Conservation (phyloP, 208 protist genomes). For the Trypanosoma theileri region DNA sequence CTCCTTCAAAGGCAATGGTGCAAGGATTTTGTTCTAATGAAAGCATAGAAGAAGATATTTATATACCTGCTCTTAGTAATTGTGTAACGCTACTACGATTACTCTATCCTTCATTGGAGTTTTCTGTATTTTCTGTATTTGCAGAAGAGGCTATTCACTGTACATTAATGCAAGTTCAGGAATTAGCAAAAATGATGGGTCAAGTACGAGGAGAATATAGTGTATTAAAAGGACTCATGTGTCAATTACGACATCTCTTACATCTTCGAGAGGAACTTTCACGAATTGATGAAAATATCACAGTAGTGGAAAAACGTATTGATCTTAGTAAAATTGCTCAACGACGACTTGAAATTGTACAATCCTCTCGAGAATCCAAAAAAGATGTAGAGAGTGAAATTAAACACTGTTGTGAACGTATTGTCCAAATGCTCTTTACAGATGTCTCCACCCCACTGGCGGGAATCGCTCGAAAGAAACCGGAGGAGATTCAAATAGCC, state of each 20-base stretch:
- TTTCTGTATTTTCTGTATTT: slow-evolving; percentile 85
- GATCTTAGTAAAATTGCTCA: slow-evolving; percentile 60
- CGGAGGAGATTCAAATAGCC: slow-evolving; percentile 27
- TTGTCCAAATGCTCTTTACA: slow-evolving; percentile 56
- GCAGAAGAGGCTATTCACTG: slow-evolving; percentile 83
- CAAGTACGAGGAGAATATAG: slow-evolving; percentile 14
- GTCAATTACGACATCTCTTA: slow-evolving; percentile 73
- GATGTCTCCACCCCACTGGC: slow-evolving; percentile 51
- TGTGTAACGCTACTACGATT: slow-evolving; percentile 63
- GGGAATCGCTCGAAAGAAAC: slow-evolving; percentile 47
- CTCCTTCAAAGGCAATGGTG: slow-evolving; percentile 40
- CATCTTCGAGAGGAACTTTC: slow-evolving; percentile 73
- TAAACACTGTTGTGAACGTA: slow-evolving; percentile 48
- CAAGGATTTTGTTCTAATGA: slow-evolving; percentile 32
- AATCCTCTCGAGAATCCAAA: slow-evolving; percentile 83
- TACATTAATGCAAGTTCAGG: slow-evolving; percentile 52
- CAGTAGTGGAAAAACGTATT: slow-evolving; percentile 74
- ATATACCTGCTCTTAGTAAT: slow-evolving; percentile 51
- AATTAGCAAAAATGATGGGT: slow-evolving; percentile 61
- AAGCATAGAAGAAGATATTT: slow-evolving; percentile 16
- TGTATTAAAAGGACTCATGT: slow-evolving; percentile 51
- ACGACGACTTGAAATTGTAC: slow-evolving; percentile 68
- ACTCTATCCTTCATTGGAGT: slow-evolving; percentile 83
- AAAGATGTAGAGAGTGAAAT: slow-evolving; percentile 78
- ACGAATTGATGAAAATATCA: slow-evolving; percentile 79